phyloP scores from a whole-genome alignment of 805 yeast species.

The Ogataea saltuana region DNA sequence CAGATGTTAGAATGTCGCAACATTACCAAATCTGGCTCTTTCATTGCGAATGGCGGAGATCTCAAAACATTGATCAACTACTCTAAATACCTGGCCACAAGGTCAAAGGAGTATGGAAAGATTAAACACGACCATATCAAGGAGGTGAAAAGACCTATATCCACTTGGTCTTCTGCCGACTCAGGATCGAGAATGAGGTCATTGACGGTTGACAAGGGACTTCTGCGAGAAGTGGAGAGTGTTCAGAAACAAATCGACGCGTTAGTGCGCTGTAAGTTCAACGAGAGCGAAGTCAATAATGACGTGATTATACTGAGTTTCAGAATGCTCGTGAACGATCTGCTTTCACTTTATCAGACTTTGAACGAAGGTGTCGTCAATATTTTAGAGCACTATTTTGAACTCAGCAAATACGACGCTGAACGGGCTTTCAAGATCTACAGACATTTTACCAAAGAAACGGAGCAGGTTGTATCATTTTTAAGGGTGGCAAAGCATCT shows the following conservation, averaged over 20 bases:
- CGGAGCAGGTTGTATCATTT: constrained; percentile 84
- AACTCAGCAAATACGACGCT: constrained; percentile 84
- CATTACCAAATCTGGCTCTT: constrained; percentile 32
- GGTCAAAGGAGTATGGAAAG: constrained; percentile 68
- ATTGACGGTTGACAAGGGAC: constrained; percentile 72
- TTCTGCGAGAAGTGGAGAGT: constrained; percentile 80
- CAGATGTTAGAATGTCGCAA: constrained; percentile 58
- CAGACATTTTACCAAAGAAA: constrained; percentile 80
- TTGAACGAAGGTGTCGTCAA: constrained; percentile 96
- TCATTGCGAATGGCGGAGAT: constrained; percentile 46
- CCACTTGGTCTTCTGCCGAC: constrained; percentile 39
- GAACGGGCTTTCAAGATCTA: constrained; percentile 83
- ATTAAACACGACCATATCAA: constrained; percentile 77
- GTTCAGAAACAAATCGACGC: constrained; percentile 81
- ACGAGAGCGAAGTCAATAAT: constrained; percentile 78
- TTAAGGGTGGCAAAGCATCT: constrained; percentile 86
- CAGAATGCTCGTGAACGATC: constrained; percentile 85
- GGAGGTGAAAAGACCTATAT: constrained; percentile 45
- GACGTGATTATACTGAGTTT: constrained; percentile 84
- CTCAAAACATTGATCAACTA: constrained; percentile 62
- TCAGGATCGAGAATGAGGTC: constrained; percentile 62
- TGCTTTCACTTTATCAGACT: constrained; percentile 82
- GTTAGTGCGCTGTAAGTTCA: constrained; percentile 69
- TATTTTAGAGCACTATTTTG: constrained; percentile 90
- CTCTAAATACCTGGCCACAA: constrained; percentile 64